Base-by-base conservation (phyloP, 805 yeast species). In the Ogataea nonfermentans region DNA sequence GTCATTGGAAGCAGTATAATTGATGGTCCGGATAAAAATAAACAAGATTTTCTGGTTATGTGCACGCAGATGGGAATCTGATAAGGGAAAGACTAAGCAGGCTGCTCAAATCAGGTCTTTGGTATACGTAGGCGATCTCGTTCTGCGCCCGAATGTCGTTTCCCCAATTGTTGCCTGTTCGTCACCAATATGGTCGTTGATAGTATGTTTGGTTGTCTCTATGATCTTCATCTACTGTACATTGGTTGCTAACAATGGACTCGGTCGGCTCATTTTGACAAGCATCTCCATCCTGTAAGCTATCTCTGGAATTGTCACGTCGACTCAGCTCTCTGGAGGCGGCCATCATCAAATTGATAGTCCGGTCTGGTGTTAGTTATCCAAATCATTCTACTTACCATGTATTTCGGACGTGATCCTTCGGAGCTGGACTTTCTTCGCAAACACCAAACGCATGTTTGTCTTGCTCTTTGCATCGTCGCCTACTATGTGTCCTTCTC, bases 321-420 rank as follows among this genome's bases (percentile, higher is more conserved):
- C 29, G 14, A 4, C 30, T 15, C 34, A 52, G 32, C 29, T 49
- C 52, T 20, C 41, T 41, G 2, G 61, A 43, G 3, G 65, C 62
- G 16, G 41, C 32, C 64, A 61, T 59, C 62, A 61, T 53, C 34
- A 61, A 13, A 2, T 40, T 27, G 2, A 60, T 43, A 1, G 65
- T 61, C 20, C 42, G 41, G 20, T 51, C 58, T 55, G 31, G 2
- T 11, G 41, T 38, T 32, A 41, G 43, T 29, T 13, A 12, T 22
- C 11, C 28, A 10, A 16, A 22, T 14, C 15, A n/a, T 7, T 19
- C 14, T 14, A 48, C 58, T 30, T 47, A 54, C 57, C 52, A 28
- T 55, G 59, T 24, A 44, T 4, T 28, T 51, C 57, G 17, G 49
- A 37, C 5, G 52, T 51, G 28, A 51, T 46, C 15, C 44, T 36